Percentiles rank a stretch among this genome's conserved stretches.
Conservation (phyloP, 1,284 basidiomycete genomes). For the Termitomyces sp. region DNA sequence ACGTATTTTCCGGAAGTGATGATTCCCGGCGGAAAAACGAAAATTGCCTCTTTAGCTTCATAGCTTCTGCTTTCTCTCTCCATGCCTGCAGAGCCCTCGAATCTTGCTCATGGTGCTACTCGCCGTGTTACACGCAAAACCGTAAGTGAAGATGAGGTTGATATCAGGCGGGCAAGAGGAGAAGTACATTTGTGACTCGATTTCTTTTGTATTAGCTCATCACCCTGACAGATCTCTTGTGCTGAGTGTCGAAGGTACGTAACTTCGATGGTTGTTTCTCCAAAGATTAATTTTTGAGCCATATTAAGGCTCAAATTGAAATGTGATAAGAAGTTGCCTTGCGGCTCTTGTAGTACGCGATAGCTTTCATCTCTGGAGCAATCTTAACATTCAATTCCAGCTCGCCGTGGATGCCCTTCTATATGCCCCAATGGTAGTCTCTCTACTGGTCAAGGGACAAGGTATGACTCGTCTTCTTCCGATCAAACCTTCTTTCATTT, state of each 20-base stretch:
- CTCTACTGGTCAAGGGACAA: constrained; percentile 54
- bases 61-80: neutral
- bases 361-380: neutral
- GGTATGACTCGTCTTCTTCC: constrained; percentile 25
- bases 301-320: constrained; percentile 57
- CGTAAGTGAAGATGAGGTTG: constrained; percentile 45
- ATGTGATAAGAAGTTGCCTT: constrained; percentile 60
- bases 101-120: constrained; percentile 11
- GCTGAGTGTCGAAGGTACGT: constrained; percentile 49
- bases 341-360: constrained; percentile 41
- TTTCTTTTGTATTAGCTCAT: constrained; percentile 1
- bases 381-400: constrained; percentile 17
- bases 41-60: neutral
- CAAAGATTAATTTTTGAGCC: neutral
- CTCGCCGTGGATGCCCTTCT: constrained; percentile 41
- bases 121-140: constrained; percentile 39
- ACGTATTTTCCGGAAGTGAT: constrained; percentile 1
- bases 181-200: constrained; percentile 30
- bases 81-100: constrained; percentile 26
- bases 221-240: constrained; percentile 38
- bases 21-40: neutral
- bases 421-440: constrained; percentile 56
- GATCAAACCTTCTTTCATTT: neutral
- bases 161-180: constrained; percentile 46
- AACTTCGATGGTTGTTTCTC: neutral